Conservation (phyloP, 306 rosid species). For the Alnus rubra region DNA sequence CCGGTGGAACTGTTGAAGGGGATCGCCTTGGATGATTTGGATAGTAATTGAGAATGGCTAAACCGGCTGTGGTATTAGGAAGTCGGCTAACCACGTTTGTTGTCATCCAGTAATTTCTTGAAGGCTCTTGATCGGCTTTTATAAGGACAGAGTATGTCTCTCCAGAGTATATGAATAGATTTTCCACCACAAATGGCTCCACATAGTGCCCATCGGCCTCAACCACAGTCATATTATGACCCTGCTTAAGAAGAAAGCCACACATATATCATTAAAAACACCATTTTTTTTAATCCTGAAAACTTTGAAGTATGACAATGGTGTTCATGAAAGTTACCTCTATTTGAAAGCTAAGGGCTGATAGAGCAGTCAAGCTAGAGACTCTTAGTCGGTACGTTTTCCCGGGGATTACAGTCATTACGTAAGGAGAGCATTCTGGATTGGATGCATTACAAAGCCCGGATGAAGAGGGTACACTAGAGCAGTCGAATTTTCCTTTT, state of each 20-base stretch:
- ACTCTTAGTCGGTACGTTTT: conserved; percentile 70
- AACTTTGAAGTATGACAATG: neutral
- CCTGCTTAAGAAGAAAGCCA: conserved; percentile 39
- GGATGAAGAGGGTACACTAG: conserved; percentile 30
- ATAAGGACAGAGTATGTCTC: conserved; percentile 88
- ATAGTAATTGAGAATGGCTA: conserved; percentile 70
- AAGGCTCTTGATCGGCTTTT: conserved; percentile 67
- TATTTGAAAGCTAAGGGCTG: conserved; percentile 83
- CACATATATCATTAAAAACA: neutral
- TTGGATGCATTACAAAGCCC: conserved; percentile 53
- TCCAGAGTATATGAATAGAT: conserved; percentile 76
- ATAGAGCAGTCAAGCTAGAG: conserved; percentile 66
- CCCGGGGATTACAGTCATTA: conserved; percentile 53
- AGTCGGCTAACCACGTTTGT: conserved; percentile 61
- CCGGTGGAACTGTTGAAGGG: conserved; percentile 54
- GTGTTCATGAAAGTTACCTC: conserved; percentile 45
- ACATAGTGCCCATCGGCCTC: conserved; percentile 95
- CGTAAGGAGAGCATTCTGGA: conserved; percentile 66
- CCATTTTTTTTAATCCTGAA: neutral
- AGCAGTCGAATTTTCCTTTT: conserved; percentile 79
- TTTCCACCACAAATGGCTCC: conserved; percentile 72
- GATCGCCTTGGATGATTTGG: conserved; percentile 70
- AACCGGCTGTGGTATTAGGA: conserved; percentile 63
- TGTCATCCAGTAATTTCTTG: conserved; percentile 80
- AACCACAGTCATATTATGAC: conserved; percentile 88